Evolutionary conservation across 2,329 filamentous ascomycete species (phyloP), one percentile per base, ranked within the genome.

Genomic region (Hypoxylon sp.): DNA sequence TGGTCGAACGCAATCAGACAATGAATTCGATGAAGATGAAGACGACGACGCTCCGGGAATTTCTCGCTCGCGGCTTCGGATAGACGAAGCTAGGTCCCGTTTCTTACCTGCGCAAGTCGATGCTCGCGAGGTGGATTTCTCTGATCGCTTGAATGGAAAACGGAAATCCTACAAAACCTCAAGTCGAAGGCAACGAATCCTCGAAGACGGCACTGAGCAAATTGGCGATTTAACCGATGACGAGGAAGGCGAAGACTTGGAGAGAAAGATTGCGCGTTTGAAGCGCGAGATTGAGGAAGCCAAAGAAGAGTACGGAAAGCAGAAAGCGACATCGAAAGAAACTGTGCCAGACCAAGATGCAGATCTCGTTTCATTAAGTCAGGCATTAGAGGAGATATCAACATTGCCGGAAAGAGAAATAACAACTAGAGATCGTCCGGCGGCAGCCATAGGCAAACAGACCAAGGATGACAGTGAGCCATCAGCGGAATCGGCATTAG

Each of bases 101-200:
- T 99, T 99, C 69, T 78, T 87, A 45, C 86, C 89, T 2, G 78
- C 88, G 7, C 81, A 83, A 29, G 84, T 96, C 21, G 89, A 96
- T 67, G 87, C 91, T 4, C 80, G 81, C 41, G 84, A 88, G 15
- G 90, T 88, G 16, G 90, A 97, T 71, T 94, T 97, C 70, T 96
- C 92, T 2, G 92, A 97, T 71, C 87, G 92, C 43, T 86, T 97
- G 26, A 86, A 85, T 51, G 84, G 84, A 35, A 93, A 93, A 70
- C 83, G 90, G 57, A 90, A 89, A 71, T 90, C 90, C 16, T 97
- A 97, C 75, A 86, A 85, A 61, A 86, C 86, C 25, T 87, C 88
- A 5, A 89, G 80, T 36, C 82, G 88, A 38, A 81, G 85, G 51
- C 81, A 86, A 57, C 80, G 83, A 42, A 80, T 85, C 48, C 73